A percentile compares a stretch with the other conserved stretches of the same genome.
Evolutionary conservation across 106 monocot species (phyloP).

Genomic region (Platanthera guangdongensis): DNA sequence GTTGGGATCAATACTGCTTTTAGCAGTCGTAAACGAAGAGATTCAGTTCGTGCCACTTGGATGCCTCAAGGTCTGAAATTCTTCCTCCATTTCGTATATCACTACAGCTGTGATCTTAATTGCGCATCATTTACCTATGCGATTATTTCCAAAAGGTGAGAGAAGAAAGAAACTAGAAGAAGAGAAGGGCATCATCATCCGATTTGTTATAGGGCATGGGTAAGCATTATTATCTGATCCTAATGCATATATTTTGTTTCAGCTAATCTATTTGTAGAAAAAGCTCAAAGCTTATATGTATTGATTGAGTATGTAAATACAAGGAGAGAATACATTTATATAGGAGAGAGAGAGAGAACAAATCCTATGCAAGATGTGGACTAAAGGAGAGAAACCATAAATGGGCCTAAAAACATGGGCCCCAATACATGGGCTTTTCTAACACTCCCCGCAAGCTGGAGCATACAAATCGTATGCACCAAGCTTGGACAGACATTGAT

Average conservation of each 20-base stretch:
- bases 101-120: neutral
- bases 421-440: no score
- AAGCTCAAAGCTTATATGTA: no score
- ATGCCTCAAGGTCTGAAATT: constrained; percentile 69
- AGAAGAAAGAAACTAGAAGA: constrained; percentile 60
- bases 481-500: no score
- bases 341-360: no score
- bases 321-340: no score
- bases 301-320: no score
- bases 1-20: constrained; percentile 94
- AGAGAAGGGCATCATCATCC: constrained; percentile 67
- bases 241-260: neutral
- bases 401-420: no score
- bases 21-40: constrained; percentile 90
- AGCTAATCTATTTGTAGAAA: neutral
- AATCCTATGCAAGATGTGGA: no score
- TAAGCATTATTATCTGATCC: constrained; percentile 9
- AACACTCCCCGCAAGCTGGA: no score
- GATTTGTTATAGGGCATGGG: constrained; percentile 73
- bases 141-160: constrained; percentile 29
- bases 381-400: no score
- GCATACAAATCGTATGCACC: no score
- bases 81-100: neutral
- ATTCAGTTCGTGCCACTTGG: constrained; percentile 88
- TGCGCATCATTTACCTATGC: neutral